phyloP scores from a whole-genome alignment of 345 rosid species.

The Raphanus sativus region DNA sequence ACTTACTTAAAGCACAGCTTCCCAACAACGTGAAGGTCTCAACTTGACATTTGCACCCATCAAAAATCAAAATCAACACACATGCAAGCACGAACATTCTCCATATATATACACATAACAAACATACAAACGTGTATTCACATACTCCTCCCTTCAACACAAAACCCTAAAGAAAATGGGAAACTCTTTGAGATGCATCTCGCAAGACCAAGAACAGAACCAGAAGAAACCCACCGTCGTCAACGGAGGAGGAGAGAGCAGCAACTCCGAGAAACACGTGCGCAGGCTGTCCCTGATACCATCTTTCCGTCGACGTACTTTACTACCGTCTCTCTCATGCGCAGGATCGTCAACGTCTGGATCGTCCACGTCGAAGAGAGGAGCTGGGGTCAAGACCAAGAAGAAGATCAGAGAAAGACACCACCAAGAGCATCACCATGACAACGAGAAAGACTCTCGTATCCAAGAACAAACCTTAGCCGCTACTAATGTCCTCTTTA shows the following conservation, averaged over 20 bases:
- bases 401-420: constrained; percentile 43
- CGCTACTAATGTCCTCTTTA: constrained; percentile 70
- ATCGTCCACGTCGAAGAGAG: constrained; percentile 36
- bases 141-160: background rate
- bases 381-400: constrained; percentile 28
- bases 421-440: constrained; percentile 35
- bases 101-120: constrained; percentile 20
- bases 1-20: constrained; percentile 13
- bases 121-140: constrained; percentile 24
- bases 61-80: constrained; percentile 10
- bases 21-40: constrained; percentile 44
- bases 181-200: constrained; percentile 40
- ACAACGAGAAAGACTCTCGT: constrained; percentile 49
- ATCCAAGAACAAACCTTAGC: constrained; percentile 78
- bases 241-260: constrained; percentile 22
- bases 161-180: constrained; percentile 22
- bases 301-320: constrained; percentile 35
- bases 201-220: constrained; percentile 41
- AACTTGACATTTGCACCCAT: constrained; percentile 29
- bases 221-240: constrained; percentile 34
- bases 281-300: constrained; percentile 34
- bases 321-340: constrained; percentile 38
- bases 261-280: constrained; percentile 24
- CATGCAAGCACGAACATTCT: constrained; percentile 37
- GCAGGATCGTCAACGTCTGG: constrained; percentile 37